A percentile compares a stretch with the other conserved stretches of the same genome.
phyloP scores from a whole-genome alignment of 345 rosid species.

The Garcia nutans region DNA sequence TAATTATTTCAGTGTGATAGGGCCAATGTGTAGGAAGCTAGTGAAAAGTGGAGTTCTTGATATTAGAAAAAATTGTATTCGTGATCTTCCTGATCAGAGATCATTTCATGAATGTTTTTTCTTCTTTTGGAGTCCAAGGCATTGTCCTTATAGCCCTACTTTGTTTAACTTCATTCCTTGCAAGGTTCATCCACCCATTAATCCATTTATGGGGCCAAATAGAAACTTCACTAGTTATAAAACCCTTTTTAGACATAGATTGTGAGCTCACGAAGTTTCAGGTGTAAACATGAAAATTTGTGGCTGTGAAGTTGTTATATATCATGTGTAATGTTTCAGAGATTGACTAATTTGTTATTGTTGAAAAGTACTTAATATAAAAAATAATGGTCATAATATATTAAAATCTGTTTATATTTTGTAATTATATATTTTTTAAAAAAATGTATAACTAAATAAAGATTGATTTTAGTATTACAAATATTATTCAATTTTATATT shows the following conservation, averaged over 20 bases:
- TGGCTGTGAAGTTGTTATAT: neutral
- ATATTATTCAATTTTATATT: no score
- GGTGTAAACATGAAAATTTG: neutral
- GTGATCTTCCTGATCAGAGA: conserved; percentile 39
- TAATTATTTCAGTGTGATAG: conserved; percentile 39
- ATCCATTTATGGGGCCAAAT: neutral
- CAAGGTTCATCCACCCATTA: conserved; percentile 3
- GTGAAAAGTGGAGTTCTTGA: conserved; percentile 32
- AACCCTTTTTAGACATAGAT: conserved; percentile 23
- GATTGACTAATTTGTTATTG: no score
- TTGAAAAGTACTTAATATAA: no score
- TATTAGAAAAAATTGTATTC: conserved; percentile 41
- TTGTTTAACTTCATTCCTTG: conserved; percentile 35
- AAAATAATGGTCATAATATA: no score
- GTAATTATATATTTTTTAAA: no score
- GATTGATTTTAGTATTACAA: no score
- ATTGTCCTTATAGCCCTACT: conserved; percentile 15
- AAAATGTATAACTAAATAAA: no score
- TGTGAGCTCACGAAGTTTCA: neutral
- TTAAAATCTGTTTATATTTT: no score
- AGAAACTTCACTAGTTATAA: conserved; percentile 25
- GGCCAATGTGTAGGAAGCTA: conserved; percentile 39
- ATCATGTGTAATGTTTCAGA: no score
- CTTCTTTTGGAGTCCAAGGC: conserved; percentile 25
- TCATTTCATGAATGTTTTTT: conserved; percentile 29